Conservation (phyloP, 2,329 filamentous ascomycete genomes). For the Botrytis paeoniae region DNA sequence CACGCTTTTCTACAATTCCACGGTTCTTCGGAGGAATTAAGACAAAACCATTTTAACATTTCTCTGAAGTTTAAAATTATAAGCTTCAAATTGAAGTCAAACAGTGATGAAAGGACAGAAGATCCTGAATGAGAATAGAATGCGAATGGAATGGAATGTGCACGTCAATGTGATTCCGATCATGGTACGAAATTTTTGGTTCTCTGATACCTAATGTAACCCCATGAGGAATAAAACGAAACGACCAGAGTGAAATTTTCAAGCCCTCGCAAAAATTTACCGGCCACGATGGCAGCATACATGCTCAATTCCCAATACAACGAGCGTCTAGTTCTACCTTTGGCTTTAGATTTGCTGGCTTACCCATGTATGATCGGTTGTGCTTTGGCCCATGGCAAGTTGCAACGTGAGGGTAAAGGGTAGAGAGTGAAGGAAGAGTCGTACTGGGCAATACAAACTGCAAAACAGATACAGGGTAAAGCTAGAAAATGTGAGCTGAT, state of each 20-base stretch:
- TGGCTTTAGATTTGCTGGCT: background rate
- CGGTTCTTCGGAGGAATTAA: background rate
- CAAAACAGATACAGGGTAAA: background rate
- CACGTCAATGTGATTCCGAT: background rate
- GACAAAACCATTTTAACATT: background rate
- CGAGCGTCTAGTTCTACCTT: background rate
- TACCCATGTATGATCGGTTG: background rate
- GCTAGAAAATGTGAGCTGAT: background rate
- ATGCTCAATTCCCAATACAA: background rate
- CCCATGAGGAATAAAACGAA: slow-evolving; percentile 1
- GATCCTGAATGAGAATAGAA: background rate
- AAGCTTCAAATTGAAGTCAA: background rate
- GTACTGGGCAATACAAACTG: background rate
- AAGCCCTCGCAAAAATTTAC: background rate
- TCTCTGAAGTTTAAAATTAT: background rate
- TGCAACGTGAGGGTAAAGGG: background rate
- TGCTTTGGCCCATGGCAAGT: background rate
- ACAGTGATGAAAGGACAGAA: background rate
- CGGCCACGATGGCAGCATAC: background rate
- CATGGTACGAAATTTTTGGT: background rate
- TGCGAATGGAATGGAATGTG: background rate
- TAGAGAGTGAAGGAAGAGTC: background rate
- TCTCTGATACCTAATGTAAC: background rate
- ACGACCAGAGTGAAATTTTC: background rate
- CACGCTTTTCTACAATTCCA: background rate